phyloP scores from a whole-genome alignment of 169 alveolate species.

The Plasmodium malariae region DNA sequence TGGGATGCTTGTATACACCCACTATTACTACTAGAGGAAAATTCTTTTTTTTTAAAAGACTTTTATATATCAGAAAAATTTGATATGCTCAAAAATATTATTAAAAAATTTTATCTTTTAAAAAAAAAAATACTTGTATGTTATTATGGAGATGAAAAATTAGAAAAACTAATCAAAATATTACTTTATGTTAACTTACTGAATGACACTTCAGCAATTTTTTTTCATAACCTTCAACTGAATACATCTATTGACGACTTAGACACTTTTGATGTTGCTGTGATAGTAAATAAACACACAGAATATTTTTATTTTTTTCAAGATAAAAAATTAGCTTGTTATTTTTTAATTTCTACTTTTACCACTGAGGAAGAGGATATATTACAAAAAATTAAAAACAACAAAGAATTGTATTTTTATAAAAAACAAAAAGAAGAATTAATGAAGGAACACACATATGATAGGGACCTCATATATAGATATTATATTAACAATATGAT shows the following conservation, averaged over 20 bases:
- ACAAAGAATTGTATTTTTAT: conserved; percentile 44
- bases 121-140: conserved; percentile 64
- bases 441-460: background rate
- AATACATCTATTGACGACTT: background rate
- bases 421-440: conserved; percentile 33
- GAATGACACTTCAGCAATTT: background rate
- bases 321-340: conserved; percentile 5
- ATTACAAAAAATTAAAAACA: background rate
- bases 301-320: conserved; percentile 16
- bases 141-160: conserved; percentile 65
- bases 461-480: conserved; percentile 33
- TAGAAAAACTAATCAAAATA: conserved; percentile 33
- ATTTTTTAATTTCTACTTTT: conserved; percentile 28
- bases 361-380: conserved; percentile 46
- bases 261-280: conserved; percentile 25
- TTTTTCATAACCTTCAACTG: background rate
- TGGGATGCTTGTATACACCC: conserved; percentile 43
- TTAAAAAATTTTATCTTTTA: conserved; percentile 30
- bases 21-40: conserved; percentile 48
- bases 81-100: conserved; percentile 50
- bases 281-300: conserved; percentile 48
- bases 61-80: conserved; percentile 72
- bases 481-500: conserved; percentile 63
- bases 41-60: conserved; percentile 40
- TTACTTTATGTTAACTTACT: conserved; percentile 13